A percentile compares a stretch with the other conserved stretches of the same genome.
Conservation (phyloP, 805 yeast genomes). For the Schwanniomyces yamadae region DNA sequence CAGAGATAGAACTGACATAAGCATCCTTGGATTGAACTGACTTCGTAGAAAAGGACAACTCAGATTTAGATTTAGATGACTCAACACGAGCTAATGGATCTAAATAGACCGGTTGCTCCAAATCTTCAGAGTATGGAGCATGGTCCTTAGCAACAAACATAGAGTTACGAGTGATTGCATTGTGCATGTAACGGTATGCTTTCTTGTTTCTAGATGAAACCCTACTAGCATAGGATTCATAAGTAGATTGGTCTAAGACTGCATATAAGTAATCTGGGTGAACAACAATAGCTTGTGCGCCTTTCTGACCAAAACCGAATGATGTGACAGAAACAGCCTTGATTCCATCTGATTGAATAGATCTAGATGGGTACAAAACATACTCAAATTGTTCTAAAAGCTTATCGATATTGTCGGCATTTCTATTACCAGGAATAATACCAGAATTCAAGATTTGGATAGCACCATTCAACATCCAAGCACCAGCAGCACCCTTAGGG, state of each 20-base stretch:
- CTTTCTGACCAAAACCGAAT: slow-evolving; percentile 99
- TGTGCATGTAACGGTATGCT: slow-evolving; percentile 94
- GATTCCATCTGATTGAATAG: slow-evolving; percentile 92
- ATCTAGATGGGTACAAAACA: slow-evolving; percentile 90
- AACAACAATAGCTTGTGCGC: slow-evolving; percentile 90
- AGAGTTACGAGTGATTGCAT: slow-evolving; percentile 86
- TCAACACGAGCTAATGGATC: slow-evolving; percentile 89
- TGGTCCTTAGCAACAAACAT: slow-evolving; percentile 91
- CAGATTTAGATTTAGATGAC: slow-evolving; percentile 34
- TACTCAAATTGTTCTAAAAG: slow-evolving; percentile 78
- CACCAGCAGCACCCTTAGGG: slow-evolving; percentile 99
- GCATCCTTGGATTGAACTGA: slow-evolving; percentile 46
- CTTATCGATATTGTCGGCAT: slow-evolving; percentile 94
- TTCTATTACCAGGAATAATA: slow-evolving; percentile 96
- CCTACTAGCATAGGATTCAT: slow-evolving; percentile 67
- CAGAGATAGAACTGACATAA: slow-evolving; percentile 49
- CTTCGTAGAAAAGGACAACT: slow-evolving; percentile 49
- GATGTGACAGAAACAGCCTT: slow-evolving; percentile 97
- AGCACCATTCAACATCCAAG: slow-evolving; percentile 99
- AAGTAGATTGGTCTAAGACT: slow-evolving; percentile 68
- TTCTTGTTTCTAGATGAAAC: slow-evolving; percentile 80
- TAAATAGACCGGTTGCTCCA: slow-evolving; percentile 87
- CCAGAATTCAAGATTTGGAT: slow-evolving; percentile 90
- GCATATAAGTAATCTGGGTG: slow-evolving; percentile 94
- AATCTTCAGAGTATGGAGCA: slow-evolving; percentile 87